Conservation (phyloP, 1,284 basidiomycete species). For the Pyrrhoderma lamaoense region DNA sequence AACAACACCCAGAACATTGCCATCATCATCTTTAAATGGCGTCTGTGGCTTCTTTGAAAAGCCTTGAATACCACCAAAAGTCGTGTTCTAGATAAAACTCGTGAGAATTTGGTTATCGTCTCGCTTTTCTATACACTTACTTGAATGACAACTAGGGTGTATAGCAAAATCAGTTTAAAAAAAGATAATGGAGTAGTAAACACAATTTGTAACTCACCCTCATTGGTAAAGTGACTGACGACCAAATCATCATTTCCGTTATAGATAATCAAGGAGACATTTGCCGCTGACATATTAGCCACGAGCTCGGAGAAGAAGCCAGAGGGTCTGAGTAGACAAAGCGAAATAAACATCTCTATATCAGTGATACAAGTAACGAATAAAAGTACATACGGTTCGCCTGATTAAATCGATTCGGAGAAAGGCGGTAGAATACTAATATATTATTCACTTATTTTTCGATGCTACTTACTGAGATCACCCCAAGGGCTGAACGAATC, state of each 20-base stretch:
- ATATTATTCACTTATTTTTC: neutral
- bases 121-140: constrained; percentile 26
- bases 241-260: constrained; percentile 65
- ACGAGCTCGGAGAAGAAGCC: constrained; percentile 57
- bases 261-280: constrained; percentile 49
- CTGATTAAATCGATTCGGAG: constrained; percentile 23
- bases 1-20: constrained; percentile 56
- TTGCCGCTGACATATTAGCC: constrained; percentile 45
- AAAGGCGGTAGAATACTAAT: constrained; percentile 9
- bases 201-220: constrained; percentile 35
- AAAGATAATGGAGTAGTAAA: neutral
- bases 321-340: constrained; percentile 40
- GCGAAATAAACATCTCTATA: constrained; percentile 12
- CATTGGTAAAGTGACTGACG: constrained; percentile 53
- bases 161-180: constrained; percentile 3
- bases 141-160: constrained; percentile 49
- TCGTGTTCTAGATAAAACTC: constrained; percentile 44
- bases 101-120: neutral
- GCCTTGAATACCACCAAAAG: constrained; percentile 66
- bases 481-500: constrained; percentile 18
- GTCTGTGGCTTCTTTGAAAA: constrained; percentile 61
- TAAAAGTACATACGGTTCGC: constrained; percentile 37
- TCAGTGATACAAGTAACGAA: too few species aligned
- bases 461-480: constrained; percentile 38
- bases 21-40: constrained; percentile 51